Base-by-base conservation (phyloP, 1,284 basidiomycete species). In the Cutaneotrichosporon sp. region DNA sequence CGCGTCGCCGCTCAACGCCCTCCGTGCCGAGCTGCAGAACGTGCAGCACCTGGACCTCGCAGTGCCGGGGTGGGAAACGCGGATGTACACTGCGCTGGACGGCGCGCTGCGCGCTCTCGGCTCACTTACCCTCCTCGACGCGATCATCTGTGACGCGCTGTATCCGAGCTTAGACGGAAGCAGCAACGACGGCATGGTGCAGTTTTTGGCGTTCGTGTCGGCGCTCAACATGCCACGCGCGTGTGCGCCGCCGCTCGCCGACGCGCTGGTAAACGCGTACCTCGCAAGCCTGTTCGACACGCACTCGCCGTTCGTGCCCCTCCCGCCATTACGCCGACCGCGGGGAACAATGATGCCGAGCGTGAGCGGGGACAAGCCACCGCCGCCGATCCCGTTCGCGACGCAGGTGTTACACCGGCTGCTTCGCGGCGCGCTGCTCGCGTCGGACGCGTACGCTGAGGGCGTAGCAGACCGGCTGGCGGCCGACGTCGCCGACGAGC, bases 401-500 rank as follows among this genome's bases (percentile, higher is more conserved):
- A 46, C 50, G 3, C 52, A 53, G 17, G 50, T 48, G 0, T 40
- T 60, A 3, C 46, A 57, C 39, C 46, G 45, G 2, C 47, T 60
- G 4, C 20, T 60, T 21, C 52, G 55, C 38, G 15, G 23, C n/a
- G 43, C 49, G 20, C 52, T 51, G 15, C 18, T 46, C n/a, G 48
- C 45, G 15, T 36, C 33, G 8, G 40, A 44, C 42, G 23, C 52
- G 35, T 39, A 23, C 43, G 35, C 21, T 15, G 14, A 39, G 15
- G 30, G 45, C 2, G n/a, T 60, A 1, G 51, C 58, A 1, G 49
- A 58, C 39, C 17, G 18, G 10, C 53, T 60, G 1, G 59, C 55
- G 2, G 9, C 44, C 8, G 54, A 58, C 30, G 35, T 69, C 4
- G 42, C 61, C 7, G 60, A 65, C 4, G 67, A 69, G 49, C 43